Percentiles rank a stretch among this genome's conserved stretches.
These are phyloP conservation scores for Mycena epipterygia DNA, from an alignment of 768 basidiomycete genomes.

Conservation along the genomic window DNA sequence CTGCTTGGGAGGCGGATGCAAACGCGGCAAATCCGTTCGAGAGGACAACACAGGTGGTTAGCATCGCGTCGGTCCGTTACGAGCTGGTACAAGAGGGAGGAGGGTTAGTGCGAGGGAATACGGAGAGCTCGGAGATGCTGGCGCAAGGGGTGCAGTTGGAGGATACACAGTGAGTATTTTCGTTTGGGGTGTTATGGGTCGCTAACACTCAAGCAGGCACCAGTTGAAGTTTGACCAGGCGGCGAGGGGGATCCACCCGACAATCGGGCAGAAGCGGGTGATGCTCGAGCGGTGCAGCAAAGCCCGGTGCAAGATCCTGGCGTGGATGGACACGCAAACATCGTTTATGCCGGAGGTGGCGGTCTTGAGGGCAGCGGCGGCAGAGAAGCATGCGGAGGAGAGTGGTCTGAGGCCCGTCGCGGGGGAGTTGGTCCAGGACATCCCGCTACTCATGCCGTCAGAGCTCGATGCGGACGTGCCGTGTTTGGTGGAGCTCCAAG, in stretches of 20 bases:
- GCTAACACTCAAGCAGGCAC: neutral
- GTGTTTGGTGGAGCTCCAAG: too few species aligned
- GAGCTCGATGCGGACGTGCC: too few species aligned
- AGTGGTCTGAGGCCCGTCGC: neutral
- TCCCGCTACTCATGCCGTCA: too few species aligned
- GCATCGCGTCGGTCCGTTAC: neutral
- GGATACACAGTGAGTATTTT: neutral
- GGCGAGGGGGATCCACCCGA: neutral
- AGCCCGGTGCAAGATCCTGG: too few species aligned
- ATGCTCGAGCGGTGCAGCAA: too few species aligned
- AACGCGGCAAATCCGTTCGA: too few species aligned
- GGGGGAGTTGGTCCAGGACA: conserved; percentile 4
- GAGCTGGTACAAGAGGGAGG: conserved; percentile 7
- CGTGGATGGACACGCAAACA: conserved; percentile 7
- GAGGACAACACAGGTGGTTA: too few species aligned
- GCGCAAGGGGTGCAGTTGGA: neutral
- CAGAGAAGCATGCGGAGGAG: neutral
- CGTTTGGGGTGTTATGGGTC: neutral
- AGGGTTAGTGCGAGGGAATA: neutral
- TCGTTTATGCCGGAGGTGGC: conserved; percentile 1
- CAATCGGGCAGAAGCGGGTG: neutral
- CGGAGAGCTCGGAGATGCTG: conserved; percentile 9
- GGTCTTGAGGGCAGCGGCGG: conserved; percentile 4
- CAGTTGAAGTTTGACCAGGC: too few species aligned
- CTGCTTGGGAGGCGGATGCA: too few species aligned